A percentile compares a stretch with the other conserved stretches of the same genome.
Conservation (phyloP, 768 basidiomycete genomes). For the Phallus indusiatus region DNA sequence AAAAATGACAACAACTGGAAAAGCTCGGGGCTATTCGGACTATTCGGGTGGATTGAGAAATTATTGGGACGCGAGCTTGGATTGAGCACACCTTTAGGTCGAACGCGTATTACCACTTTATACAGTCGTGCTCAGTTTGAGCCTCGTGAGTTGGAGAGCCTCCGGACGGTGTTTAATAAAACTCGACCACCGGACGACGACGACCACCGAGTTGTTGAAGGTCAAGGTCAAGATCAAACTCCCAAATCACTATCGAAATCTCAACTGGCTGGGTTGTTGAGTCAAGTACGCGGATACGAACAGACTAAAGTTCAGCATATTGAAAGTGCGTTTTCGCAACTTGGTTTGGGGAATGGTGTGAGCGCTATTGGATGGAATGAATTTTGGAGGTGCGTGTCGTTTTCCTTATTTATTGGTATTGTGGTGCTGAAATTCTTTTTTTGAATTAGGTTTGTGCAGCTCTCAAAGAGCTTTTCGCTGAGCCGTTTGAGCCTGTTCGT, state of each 20-base stretch:
- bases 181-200: conserved; percentile 17
- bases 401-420: conserved; percentile 4
- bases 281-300: conserved; percentile 40
- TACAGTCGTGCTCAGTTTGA: conserved; percentile 48
- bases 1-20: no score
- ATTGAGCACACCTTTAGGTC: conserved; percentile 8
- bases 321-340: conserved; percentile 66
- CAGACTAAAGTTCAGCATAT: conserved; percentile 52
- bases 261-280: conserved; percentile 24
- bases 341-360: conserved; percentile 51
- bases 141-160: conserved; percentile 39
- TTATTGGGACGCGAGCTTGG: background rate
- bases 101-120: conserved; percentile 17
- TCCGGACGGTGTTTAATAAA: conserved; percentile 25
- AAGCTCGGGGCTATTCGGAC: no score
- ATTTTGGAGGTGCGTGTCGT: conserved; percentile 65
- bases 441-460: conserved; percentile 55
- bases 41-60: background rate
- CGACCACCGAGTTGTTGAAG: conserved; percentile 28
- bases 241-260: conserved; percentile 21
- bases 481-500: conserved; percentile 24
- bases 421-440: background rate
- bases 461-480: conserved; percentile 56
- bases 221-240: background rate
- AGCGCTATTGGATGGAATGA: conserved; percentile 67